A percentile compares a stretch with the other conserved stretches of the same genome.
These are phyloP conservation scores for Malassezia furfur DNA, from an alignment of 1,284 basidiomycete genomes.

Conservation along the genomic window DNA sequence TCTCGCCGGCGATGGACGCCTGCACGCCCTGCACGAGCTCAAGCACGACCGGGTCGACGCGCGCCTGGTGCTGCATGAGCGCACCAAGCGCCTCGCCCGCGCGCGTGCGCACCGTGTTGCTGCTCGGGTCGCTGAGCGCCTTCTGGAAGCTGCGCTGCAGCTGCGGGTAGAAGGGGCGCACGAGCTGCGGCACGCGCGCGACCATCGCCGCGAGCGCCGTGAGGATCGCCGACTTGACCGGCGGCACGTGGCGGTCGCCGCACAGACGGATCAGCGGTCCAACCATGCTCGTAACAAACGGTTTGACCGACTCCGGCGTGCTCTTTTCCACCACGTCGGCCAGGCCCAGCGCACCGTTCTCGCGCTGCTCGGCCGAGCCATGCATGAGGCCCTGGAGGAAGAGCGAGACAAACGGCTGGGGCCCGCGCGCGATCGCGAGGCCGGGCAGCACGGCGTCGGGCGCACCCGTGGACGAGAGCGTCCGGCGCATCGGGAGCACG, in stretches of 20 bases:
- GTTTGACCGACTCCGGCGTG: slow-evolving; percentile 78
- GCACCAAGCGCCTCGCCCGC: slow-evolving; percentile 76
- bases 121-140: slow-evolving; percentile 71
- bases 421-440: slow-evolving; percentile 64
- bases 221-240: slow-evolving; percentile 45
- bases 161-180: slow-evolving; percentile 97
- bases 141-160: slow-evolving; percentile 85
- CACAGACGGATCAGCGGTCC: slow-evolving; percentile 69
- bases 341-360: slow-evolving; percentile 88
- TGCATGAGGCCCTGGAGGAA: slow-evolving; percentile 67
- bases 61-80: slow-evolving; percentile 64
- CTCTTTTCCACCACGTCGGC: slow-evolving; percentile 88
- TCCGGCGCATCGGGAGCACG: slow-evolving; percentile 63
- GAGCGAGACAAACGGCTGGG: slow-evolving; percentile 76
- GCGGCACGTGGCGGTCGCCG: slow-evolving; percentile 43
- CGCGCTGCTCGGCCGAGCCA: slow-evolving; percentile 55
- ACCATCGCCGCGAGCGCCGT: slow-evolving; percentile 39
- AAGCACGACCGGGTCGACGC: slow-evolving; percentile 63
- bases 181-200: slow-evolving; percentile 66
- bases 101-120: slow-evolving; percentile 66
- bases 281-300: slow-evolving; percentile 90
- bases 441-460: slow-evolving; percentile 65
- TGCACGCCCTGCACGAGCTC: slow-evolving; percentile 58
- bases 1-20: slow-evolving; percentile 56
- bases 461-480: slow-evolving; percentile 74